Evolutionary conservation across 2,329 filamentous ascomycete species (phyloP), one percentile per base, ranked within the genome.

Genomic region (Westerdykella sp.): DNA sequence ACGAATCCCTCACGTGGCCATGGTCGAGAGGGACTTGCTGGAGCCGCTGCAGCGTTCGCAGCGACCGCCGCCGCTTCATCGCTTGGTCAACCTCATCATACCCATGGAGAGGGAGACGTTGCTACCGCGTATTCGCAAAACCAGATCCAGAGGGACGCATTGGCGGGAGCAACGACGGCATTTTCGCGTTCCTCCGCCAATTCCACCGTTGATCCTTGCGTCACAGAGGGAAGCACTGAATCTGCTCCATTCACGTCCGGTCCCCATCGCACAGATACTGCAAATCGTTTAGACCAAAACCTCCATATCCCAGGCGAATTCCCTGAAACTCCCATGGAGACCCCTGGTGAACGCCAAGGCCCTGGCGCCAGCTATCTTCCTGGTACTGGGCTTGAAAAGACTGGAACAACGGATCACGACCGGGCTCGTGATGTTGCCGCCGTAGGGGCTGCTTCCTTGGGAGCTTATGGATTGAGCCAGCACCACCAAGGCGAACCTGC

Each of bases 281-380:
- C 55, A 1, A 63, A 64, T 43, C 41, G 42, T 28, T 55, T 67
- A 14, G 68, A 68, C 40, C 67, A 69, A 7, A 51, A 51, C 25
- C 50, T 60, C 7, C 62, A 65, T 36, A 52, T 66, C 30, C 63
- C 65, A 11, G 63, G 65, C 14, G 61, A 57, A 15, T 66, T 57
- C 28, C 59, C 60, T 2, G 52, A 51, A 16, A 35, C 18, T 42
- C 15, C 32, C 7, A 14, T 35, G 10, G 32, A 35, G 32, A 35
- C 32, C 2, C 32, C 32, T 14, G 32, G 32, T 9, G 32, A 14
- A 15, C n/a, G 32, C 3, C 4, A 9, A 3, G n/a, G 9, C 10
- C 4, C 7, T 13, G 15, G 9, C 32, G 32, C 9, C 3, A 18
- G 32, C 32, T 35, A 35, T 13, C 3, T 35, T 14, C 32, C 32